These are phyloP conservation scores for Musa balbisiana DNA, from an alignment of 202 grass and related monocot genomes.

Conservation along the genomic window DNA sequence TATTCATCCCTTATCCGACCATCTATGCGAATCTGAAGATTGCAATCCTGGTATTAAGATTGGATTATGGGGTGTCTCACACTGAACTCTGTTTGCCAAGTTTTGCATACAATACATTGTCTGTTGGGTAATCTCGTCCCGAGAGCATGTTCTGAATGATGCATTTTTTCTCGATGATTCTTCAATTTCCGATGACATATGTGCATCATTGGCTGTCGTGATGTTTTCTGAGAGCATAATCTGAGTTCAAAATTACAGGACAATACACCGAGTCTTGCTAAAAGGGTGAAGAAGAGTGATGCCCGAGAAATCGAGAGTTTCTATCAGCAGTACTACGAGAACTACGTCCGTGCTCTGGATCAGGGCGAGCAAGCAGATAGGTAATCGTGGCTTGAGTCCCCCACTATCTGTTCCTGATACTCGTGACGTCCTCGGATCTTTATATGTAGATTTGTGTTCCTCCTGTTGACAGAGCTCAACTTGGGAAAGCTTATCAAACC, in stretches of 20 bases:
- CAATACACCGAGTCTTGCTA: slow-evolving; percentile 62
- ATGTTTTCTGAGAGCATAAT: background rate
- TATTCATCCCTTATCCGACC: too few relatives aligned
- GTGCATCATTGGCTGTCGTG: background rate
- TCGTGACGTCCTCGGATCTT: background rate
- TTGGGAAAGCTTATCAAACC: slow-evolving; percentile 94
- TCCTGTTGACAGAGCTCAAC: slow-evolving; percentile 48
- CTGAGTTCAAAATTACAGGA: slow-evolving; percentile 36
- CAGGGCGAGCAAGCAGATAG: slow-evolving; percentile 81
- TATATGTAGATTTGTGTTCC: background rate
- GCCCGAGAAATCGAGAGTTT: slow-evolving; percentile 92
- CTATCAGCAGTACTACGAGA: slow-evolving; percentile 92
- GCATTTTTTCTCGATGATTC: background rate
- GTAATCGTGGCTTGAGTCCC: background rate
- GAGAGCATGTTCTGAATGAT: background rate
- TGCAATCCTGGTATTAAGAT: too few relatives aligned
- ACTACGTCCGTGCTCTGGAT: slow-evolving; percentile 80
- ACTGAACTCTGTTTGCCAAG: too few relatives aligned
- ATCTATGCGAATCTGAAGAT: too few relatives aligned
- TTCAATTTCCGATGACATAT: background rate
- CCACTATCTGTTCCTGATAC: background rate
- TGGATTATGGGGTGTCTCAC: too few relatives aligned
- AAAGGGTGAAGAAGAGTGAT: slow-evolving; percentile 83
- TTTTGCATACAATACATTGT: too few relatives aligned
- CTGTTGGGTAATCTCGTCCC: too few relatives aligned